Percentiles rank a stretch among this genome's conserved stretches.
phyloP scores from a whole-genome alignment of 495 filamentous ascomycete genomes.

The Aspergillus sclerotioniger region DNA sequence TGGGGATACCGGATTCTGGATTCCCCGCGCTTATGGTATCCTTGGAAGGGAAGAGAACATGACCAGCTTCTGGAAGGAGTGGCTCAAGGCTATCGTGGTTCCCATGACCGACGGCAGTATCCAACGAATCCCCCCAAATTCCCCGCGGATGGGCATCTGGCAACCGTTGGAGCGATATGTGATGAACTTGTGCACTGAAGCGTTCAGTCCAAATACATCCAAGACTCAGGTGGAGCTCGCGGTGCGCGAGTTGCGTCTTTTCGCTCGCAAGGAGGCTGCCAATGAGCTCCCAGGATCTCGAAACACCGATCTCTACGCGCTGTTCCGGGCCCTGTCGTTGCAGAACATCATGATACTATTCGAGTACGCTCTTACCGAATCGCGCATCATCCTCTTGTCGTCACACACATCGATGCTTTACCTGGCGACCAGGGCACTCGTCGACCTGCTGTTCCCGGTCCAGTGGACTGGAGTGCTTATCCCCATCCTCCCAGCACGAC shows the following conservation, averaged over 20 bases:
- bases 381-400: slow-evolving; percentile 92
- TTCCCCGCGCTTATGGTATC: slow-evolving; percentile 89
- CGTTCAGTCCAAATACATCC: slow-evolving; percentile 84
- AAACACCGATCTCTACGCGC: slow-evolving; percentile 87
- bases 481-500: slow-evolving; percentile 80
- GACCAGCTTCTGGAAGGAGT: slow-evolving; percentile 98
- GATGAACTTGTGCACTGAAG: slow-evolving; percentile 95
- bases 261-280: slow-evolving; percentile 85
- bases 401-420: slow-evolving; percentile 97
- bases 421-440: slow-evolving; percentile 79
- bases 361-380: slow-evolving; percentile 90
- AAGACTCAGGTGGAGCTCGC: slow-evolving; percentile 94
- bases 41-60: slow-evolving; percentile 80
- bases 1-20: slow-evolving; percentile 96
- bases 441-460: slow-evolving; percentile 82
- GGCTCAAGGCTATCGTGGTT: slow-evolving; percentile 86
- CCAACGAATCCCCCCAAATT: slow-evolving; percentile 79
- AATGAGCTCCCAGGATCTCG: slow-evolving; percentile 94
- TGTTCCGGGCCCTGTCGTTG: slow-evolving; percentile 85
- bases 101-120: slow-evolving; percentile 91
- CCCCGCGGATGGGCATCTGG: slow-evolving; percentile 91
- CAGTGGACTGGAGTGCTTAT: slow-evolving; percentile 93
- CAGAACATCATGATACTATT: slow-evolving; percentile 89
- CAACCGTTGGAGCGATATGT: slow-evolving; percentile 96
- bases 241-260: slow-evolving; percentile 85